Conservation (phyloP, 768 basidiomycete species). For the Dictyophora rubrovolvata region DNA sequence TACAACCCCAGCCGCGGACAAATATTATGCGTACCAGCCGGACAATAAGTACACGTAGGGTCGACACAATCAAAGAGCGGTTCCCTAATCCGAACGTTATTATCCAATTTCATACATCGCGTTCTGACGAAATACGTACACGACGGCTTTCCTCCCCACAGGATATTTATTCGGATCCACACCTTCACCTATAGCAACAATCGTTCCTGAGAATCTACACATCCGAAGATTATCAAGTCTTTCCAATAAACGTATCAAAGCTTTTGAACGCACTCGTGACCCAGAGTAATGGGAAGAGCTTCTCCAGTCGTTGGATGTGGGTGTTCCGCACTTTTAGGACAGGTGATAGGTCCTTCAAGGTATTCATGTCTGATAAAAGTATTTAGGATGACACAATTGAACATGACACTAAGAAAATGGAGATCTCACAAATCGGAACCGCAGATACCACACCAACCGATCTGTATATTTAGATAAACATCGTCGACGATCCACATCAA, state of each 20-base stretch:
- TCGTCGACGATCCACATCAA: neutral
- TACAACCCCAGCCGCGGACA: constrained; percentile 27
- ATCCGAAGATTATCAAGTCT: neutral
- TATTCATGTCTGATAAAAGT: constrained; percentile 26
- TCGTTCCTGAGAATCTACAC: constrained; percentile 8
- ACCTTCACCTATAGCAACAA: constrained; percentile 20
- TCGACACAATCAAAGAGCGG: constrained; percentile 33
- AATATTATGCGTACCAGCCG: constrained; percentile 23
- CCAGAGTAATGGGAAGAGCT: constrained; percentile 31
- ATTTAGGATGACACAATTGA: too few species aligned
- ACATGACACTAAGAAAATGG: too few species aligned
- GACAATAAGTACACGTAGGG: constrained; percentile 25
- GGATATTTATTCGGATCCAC: constrained; percentile 25
- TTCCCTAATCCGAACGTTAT: constrained; percentile 22
- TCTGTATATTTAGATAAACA: neutral
- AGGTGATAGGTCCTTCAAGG: constrained; percentile 18
- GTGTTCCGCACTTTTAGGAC: constrained; percentile 17
- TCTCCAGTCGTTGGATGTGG: constrained; percentile 31
- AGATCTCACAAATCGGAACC: constrained; percentile 29
- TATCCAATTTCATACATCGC: neutral
- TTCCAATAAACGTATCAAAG: neutral
- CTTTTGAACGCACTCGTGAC: constrained; percentile 35
- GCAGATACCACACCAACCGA: constrained; percentile 24
- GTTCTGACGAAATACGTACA: constrained; percentile 1
- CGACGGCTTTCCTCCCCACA: constrained; percentile 26